Base-by-base conservation (phyloP, 2,329 filamentous ascomycete genomes). In the Pseudovirgaria hyperparasitica region DNA sequence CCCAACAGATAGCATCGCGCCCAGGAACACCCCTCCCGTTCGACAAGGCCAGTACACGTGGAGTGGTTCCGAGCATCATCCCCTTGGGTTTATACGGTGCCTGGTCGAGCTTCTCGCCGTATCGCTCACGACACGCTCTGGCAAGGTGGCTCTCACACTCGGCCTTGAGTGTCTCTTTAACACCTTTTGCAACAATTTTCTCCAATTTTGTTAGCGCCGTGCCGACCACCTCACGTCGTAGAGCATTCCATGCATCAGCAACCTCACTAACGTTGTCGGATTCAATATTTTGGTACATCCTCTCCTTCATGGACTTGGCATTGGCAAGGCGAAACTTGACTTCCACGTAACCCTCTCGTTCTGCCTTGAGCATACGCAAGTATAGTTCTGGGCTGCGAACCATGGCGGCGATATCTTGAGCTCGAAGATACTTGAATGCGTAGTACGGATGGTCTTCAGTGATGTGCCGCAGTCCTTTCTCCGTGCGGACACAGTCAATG, bases 401-500 rank as follows among this genome's bases (percentile, higher is more conserved):
- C 32, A 96, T 70, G 39, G 90, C 80, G 22, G 65, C 63, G 34
- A 94, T 79, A 6, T 82, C 81, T 54, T 94, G 86, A 42, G 90
- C 85, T 37, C 84, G 75, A 12, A 98, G 66, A 43, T 98, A 98
- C 55, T 98, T 93, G 62, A 98, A 82, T 54, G 96, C 90, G 50
- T 96, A 96, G 54, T 92, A 96, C 0, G 85, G 84, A 45, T 96
- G 86, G 14, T 90, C 76, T 35, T 96, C 87, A 42, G 93, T 86
- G 40, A 98, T 96, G 46, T 82, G 82, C 31, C 82, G 80, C 28
- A 94, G 62, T 16, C 90, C 90, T 56, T 96, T 98, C 33, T 96
- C 86, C 1, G 90, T 98, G 29, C 90, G 76, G 35, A 72, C 73
- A 51, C 86, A 92, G 58, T 87, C 85, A 33, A 98, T 75, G 30